These are phyloP conservation scores for Eucalyptus melliodora DNA, from an alignment of 345 rosid genomes.

Conservation along the genomic window DNA sequence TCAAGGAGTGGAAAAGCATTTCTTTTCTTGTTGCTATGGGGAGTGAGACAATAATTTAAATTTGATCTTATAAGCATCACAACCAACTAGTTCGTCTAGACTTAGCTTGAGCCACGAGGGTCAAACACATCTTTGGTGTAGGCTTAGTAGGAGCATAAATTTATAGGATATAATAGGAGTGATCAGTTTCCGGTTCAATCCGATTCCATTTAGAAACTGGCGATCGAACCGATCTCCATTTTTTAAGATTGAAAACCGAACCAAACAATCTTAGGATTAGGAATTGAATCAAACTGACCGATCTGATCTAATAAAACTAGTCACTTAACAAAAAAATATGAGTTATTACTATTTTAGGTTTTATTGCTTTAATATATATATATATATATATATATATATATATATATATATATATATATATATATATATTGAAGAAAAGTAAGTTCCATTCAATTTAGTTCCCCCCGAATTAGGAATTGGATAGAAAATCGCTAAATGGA, in stretches of 20 bases:
- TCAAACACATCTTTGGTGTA: not conserved
- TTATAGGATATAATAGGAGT: not conserved
- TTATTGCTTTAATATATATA: too few species aligned
- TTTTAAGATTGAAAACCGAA: fast-evolving
- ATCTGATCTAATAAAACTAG: fast-evolving
- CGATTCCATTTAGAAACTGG: fast-evolving
- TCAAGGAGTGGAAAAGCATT: not conserved
- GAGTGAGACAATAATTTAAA: not conserved
- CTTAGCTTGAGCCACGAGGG: not conserved
- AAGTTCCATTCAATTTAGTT: fast-evolving
- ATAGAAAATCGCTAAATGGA: too few species aligned
- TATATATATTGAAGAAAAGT: too few species aligned
- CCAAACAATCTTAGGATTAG: fast-evolving
- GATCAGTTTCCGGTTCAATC: fast-evolving
- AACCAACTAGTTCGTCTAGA: not conserved
- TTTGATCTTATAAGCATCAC: not conserved
- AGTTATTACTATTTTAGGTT: too few species aligned
- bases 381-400: too few species aligned
- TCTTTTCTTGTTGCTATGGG: not conserved
- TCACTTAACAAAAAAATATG: too few species aligned
- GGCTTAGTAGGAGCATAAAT: not conserved
- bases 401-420: too few species aligned
- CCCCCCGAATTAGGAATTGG: fast-evolving
- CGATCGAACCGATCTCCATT: fast-evolving
- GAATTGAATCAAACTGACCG: fast-evolving